Conservation (phyloP, 495 filamentous ascomycete genomes). For the Podospora sp. region DNA sequence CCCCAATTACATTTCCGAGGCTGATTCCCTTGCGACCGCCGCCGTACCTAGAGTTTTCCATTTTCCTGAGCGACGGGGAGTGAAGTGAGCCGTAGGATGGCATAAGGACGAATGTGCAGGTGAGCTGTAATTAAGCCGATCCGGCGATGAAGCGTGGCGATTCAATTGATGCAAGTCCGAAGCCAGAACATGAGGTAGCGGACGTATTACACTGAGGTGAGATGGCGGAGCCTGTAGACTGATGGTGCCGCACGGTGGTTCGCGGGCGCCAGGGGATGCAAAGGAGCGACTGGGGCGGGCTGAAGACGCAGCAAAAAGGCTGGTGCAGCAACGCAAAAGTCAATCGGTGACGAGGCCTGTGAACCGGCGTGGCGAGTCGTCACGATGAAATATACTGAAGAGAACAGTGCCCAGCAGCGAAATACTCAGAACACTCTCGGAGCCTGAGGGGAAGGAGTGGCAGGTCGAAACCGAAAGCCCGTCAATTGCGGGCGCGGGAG, state of each 20-base stretch:
- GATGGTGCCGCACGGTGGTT: constrained; percentile 14
- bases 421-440: constrained; percentile 11
- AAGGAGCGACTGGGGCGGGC: constrained; percentile 19
- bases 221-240: constrained; percentile 18
- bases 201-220: constrained; percentile 6
- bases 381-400: constrained; percentile 12
- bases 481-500: background rate
- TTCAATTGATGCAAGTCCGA: constrained; percentile 31
- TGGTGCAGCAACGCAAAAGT: constrained; percentile 9
- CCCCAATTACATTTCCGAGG: constrained; percentile 87
- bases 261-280: constrained; percentile 7
- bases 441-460: constrained; percentile 13
- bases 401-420: constrained; percentile 23
- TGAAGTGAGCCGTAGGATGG: constrained; percentile 71
- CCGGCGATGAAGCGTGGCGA: constrained; percentile 30
- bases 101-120: constrained; percentile 53
- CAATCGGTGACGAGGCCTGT: background rate
- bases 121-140: constrained; percentile 16
- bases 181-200: constrained; percentile 24
- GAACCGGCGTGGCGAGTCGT: constrained; percentile 12
- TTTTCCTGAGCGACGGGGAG: constrained; percentile 79
- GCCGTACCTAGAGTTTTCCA: constrained; percentile 65
- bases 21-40: constrained; percentile 65
- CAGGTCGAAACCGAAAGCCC: background rate
- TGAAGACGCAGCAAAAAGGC: constrained; percentile 5